Conservation (phyloP, 306 rosid genomes). For the Heteromeles arbutifolia region DNA sequence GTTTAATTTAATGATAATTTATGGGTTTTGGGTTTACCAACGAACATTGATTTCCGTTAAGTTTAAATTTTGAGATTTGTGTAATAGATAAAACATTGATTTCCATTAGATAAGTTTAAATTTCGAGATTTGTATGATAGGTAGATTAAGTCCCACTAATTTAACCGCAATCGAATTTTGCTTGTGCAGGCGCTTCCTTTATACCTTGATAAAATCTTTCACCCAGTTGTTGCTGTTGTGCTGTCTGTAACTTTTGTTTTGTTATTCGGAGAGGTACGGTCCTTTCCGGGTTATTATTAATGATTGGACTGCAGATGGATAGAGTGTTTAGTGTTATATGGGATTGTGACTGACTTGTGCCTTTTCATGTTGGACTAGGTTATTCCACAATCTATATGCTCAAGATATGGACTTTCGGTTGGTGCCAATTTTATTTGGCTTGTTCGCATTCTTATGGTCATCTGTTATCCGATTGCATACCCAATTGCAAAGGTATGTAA, state of each 20-base stretch:
- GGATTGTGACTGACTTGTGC: conserved; percentile 19
- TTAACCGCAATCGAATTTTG: neutral
- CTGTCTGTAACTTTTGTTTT: conserved; percentile 89
- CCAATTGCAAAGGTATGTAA: conserved; percentile 71
- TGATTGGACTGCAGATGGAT: neutral
- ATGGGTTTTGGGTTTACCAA: neutral
- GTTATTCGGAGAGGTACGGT: conserved; percentile 68
- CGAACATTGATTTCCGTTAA: neutral
- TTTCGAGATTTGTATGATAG: too few relatives aligned
- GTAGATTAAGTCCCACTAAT: too few relatives aligned
- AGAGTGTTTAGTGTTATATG: neutral
- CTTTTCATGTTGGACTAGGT: conserved; percentile 36
- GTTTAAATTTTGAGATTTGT: too few relatives aligned
- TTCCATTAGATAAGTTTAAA: too few relatives aligned
- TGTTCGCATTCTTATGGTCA: conserved; percentile 66
- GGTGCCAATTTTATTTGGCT: conserved; percentile 78
- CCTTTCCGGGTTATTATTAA: conserved; percentile 4
- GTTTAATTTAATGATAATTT: too few relatives aligned
- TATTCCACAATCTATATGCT: conserved; percentile 90
- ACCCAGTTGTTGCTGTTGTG: conserved; percentile 68
- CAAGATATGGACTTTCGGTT: conserved; percentile 69
- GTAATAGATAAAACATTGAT: too few relatives aligned
- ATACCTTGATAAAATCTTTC: conserved; percentile 72
- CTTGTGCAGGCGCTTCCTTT: conserved; percentile 78
- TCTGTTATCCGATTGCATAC: conserved; percentile 73